Conservation (phyloP, 768 basidiomycete species). For the Clitopilus hobsonii region DNA sequence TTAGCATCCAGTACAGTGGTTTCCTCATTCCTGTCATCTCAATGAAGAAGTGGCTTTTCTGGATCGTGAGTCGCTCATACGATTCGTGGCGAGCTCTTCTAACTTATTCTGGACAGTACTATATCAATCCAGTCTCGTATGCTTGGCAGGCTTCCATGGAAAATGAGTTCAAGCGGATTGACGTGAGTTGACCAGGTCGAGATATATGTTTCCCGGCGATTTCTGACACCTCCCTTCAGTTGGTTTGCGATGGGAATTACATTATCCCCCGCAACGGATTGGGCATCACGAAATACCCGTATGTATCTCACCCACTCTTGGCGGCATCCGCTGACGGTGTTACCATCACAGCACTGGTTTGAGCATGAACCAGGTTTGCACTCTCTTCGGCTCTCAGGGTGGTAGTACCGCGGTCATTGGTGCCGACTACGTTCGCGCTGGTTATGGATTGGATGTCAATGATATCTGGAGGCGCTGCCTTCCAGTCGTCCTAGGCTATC, state of each 20-base stretch:
- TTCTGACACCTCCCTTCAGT: slow-evolving; percentile 20
- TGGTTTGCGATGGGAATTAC: slow-evolving; percentile 61
- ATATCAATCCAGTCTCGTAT: slow-evolving; percentile 76
- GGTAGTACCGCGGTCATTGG: slow-evolving; percentile 59
- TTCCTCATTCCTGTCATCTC: slow-evolving; percentile 62
- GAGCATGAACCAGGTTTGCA: slow-evolving; percentile 73
- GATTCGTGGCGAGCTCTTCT: neutral
- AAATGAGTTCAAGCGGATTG: slow-evolving; percentile 77
- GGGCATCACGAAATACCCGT: slow-evolving; percentile 61
- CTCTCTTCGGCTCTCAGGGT: slow-evolving; percentile 55
- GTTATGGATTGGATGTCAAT: slow-evolving; percentile 40
- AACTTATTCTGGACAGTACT: slow-evolving; percentile 31
- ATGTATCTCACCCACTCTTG: neutral
- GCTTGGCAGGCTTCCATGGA: slow-evolving; percentile 77
- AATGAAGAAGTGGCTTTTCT: slow-evolving; percentile 83
- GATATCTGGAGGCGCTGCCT: slow-evolving; percentile 69
- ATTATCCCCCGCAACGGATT: slow-evolving; percentile 63
- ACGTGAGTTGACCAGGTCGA: slow-evolving; percentile 31
- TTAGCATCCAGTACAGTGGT: slow-evolving; percentile 59
- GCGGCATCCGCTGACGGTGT: neutral
- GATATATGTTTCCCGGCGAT: neutral
- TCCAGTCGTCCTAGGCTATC: slow-evolving; percentile 65
- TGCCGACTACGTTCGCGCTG: slow-evolving; percentile 52
- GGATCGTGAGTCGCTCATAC: slow-evolving; percentile 42
- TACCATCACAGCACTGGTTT: slow-evolving; percentile 18